These are phyloP conservation scores for Boletus fagicola DNA, from an alignment of 768 basidiomycete species.

Conservation along the genomic window DNA sequence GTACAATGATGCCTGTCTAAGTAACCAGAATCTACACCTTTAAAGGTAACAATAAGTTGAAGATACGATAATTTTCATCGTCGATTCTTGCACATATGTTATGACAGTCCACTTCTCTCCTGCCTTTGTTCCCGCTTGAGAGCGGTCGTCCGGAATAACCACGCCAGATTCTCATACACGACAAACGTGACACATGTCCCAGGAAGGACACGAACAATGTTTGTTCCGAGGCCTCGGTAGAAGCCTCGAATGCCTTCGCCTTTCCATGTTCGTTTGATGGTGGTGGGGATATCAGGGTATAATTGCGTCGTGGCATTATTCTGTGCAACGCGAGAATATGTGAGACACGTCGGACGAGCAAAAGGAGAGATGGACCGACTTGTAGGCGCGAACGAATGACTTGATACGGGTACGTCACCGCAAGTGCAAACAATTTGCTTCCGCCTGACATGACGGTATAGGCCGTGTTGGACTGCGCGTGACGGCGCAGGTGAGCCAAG, in stretches of 20 bases:
- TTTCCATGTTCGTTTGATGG: constrained; percentile 75
- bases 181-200: constrained; percentile 98
- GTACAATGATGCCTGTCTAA: constrained; percentile 14
- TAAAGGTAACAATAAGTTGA: background rate
- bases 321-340: constrained; percentile 33
- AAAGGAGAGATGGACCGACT: constrained; percentile 40
- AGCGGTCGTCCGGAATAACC: constrained; percentile 70
- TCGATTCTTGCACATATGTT: background rate
- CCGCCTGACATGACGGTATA: constrained; percentile 92
- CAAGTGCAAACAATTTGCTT: constrained; percentile 83
- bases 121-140: constrained; percentile 42
- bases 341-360: background rate
- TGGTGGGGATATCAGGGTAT: constrained; percentile 83
- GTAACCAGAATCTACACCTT: background rate
- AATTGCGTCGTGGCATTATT: constrained; percentile 62
- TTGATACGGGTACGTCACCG: constrained; percentile 94
- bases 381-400: constrained; percentile 93
- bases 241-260: constrained; percentile 83
- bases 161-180: constrained; percentile 91
- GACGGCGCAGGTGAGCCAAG: background rate
- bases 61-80: constrained; percentile 5
- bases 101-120: constrained; percentile 1
- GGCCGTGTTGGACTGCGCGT: constrained; percentile 74
- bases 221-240: constrained; percentile 93
- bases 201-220: constrained; percentile 90